Conservation (phyloP, 176 grass and related monocot species). For the Guadua angustifolia region DNA sequence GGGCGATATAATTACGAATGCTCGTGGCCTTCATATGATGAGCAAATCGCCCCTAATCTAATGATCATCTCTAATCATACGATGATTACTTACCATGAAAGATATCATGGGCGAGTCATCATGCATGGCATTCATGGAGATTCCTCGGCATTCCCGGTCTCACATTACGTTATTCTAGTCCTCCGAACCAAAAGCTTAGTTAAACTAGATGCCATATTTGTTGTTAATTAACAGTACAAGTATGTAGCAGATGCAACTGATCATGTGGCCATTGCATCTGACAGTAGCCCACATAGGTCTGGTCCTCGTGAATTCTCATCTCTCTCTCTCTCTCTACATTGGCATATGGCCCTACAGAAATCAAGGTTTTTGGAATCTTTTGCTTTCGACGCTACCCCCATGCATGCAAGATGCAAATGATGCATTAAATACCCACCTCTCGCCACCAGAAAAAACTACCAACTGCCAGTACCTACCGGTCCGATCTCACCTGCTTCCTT, state of each 20-base stretch:
- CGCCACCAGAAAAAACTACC: conserved; percentile 48
- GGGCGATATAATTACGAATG: background rate
- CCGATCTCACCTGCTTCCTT: conserved; percentile 28
- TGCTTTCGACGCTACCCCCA: background rate
- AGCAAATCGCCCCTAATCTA: background rate
- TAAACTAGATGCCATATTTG: background rate
- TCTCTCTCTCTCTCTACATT: conserved; percentile 21
- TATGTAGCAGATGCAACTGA: conserved; percentile 6
- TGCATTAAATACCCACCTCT: background rate
- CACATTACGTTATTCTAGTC: background rate
- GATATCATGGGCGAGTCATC: background rate
- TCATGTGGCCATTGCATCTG: conserved; percentile 20
- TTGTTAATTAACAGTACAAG: background rate
- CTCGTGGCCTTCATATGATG: background rate
- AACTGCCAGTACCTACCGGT: conserved; percentile 29
- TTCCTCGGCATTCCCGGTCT: conserved; percentile 19
- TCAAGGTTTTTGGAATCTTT: conserved; percentile 52
- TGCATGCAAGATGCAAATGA: background rate
- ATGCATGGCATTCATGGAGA: conserved; percentile 17
- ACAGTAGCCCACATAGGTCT: background rate
- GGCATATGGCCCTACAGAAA: conserved; percentile 39
- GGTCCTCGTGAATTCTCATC: background rate
- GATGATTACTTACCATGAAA: background rate
- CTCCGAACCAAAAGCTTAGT: background rate
- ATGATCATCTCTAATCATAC: background rate